phyloP scores from a whole-genome alignment of 352 stramenopile genomes.

The Globisporangium takayamanum region DNA sequence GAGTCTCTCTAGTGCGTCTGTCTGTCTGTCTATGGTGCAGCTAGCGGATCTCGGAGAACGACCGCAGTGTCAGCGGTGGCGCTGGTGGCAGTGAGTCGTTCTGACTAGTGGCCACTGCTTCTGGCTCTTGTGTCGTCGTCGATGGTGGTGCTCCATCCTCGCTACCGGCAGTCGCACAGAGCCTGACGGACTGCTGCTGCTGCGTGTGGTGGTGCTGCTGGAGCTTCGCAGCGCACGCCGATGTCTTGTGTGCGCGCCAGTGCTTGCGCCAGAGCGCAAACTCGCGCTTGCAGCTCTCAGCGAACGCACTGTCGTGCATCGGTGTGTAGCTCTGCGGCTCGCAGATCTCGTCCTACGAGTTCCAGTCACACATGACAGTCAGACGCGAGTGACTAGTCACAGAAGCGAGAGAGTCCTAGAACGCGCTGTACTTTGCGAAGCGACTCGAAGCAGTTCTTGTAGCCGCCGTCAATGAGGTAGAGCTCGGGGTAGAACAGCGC shows the following conservation, averaged over 20 bases:
- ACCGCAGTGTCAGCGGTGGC: constrained; percentile 4
- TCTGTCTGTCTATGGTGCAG: not conserved
- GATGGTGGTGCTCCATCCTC: not conserved
- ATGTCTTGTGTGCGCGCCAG: constrained; percentile 47
- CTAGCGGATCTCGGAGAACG: constrained; percentile 10
- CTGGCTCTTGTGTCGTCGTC: not conserved
- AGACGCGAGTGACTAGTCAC: not conserved
- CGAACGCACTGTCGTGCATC: constrained; percentile 45
- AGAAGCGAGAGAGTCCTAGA: not conserved
- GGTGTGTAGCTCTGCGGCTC: constrained; percentile 29
- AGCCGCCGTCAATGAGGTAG: constrained; percentile 64
- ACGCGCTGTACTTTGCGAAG: constrained; percentile 12
- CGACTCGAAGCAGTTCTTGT: constrained; percentile 64
- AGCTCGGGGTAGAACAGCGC: constrained; percentile 62
- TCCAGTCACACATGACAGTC: not conserved
- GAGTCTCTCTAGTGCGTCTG: not conserved
- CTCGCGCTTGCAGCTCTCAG: constrained; percentile 35
- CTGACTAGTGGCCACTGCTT: not conserved
- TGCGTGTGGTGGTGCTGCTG: constrained; percentile 15
- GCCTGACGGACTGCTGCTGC: not conserved
- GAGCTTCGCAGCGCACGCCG: constrained; percentile 28
- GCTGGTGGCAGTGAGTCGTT: not conserved
- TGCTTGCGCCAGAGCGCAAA: constrained; percentile 37
- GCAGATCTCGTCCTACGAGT: constrained; percentile 24
- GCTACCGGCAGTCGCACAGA: not conserved